These are phyloP conservation scores for Peronosclerospora sorghi DNA, from an alignment of 352 stramenopile species.

Conservation along the genomic window DNA sequence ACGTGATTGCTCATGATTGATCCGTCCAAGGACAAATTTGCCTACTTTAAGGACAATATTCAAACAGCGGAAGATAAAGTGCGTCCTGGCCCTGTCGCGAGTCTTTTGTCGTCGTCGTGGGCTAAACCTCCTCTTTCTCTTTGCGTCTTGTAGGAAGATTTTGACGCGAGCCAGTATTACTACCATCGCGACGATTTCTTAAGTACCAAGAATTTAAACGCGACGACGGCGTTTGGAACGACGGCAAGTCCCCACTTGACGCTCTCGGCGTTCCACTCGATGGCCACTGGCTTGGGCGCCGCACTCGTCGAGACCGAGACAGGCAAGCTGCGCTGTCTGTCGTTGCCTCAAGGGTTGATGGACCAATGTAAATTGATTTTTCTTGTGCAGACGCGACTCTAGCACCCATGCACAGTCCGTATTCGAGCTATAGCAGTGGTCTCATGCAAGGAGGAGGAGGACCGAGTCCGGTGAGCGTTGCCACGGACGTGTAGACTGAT, in stretches of 20 bases:
- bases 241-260: constrained; percentile 21
- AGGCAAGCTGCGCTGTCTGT: background rate
- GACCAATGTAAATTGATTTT: too few species aligned
- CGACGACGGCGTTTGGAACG: constrained; percentile 13
- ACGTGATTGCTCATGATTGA: constrained; percentile 46
- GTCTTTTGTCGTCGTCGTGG: background rate
- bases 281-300: constrained; percentile 25
- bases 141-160: constrained; percentile 37
- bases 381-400: constrained; percentile 5
- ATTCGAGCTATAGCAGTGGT: constrained; percentile 33
- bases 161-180: constrained; percentile 83
- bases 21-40: constrained; percentile 82
- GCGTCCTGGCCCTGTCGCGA: background rate
- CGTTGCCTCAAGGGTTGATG: too few species aligned
- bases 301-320: constrained; percentile 18
- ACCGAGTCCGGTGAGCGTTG: constrained; percentile 28
- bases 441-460: constrained; percentile 26
- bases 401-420: constrained; percentile 16
- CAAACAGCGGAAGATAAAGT: constrained; percentile 83
- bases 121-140: background rate
- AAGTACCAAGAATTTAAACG: constrained; percentile 22
- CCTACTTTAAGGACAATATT: constrained; percentile 87
- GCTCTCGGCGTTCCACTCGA: constrained; percentile 42
- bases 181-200: constrained; percentile 74
- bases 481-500: background rate